phyloP scores from a whole-genome alignment of 257 asterid species.

The Verbascum thapsus region DNA sequence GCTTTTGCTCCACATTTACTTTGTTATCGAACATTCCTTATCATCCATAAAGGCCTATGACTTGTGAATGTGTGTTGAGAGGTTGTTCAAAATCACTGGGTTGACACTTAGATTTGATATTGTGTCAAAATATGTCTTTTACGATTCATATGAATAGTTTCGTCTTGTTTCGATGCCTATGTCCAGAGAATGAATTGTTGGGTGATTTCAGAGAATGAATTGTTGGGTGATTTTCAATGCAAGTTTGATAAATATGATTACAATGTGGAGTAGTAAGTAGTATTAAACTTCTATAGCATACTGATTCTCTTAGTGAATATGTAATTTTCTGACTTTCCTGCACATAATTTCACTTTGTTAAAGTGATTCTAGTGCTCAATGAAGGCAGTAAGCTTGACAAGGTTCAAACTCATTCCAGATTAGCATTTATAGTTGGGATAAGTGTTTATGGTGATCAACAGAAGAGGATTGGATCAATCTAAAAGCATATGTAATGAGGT shows the following conservation, averaged over 20 bases:
- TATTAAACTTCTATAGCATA: neutral
- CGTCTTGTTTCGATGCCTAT: neutral
- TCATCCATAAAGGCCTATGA: neutral
- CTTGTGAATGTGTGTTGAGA: neutral
- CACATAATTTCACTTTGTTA: neutral
- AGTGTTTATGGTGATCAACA: too few species aligned
- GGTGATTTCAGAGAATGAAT: too few species aligned
- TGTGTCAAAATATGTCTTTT: neutral
- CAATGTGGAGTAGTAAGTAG: neutral
- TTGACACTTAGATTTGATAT: too few species aligned
- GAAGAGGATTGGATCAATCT: too few species aligned
- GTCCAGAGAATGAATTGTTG: too few species aligned
- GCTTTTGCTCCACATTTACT: constrained; percentile 12
- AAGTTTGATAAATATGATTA: neutral
- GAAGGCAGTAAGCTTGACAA: neutral
- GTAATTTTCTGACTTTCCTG: neutral
- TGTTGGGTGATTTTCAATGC: neutral
- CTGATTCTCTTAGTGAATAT: neutral
- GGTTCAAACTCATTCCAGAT: too few species aligned
- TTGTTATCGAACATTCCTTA: neutral
- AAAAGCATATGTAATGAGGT: too few species aligned
- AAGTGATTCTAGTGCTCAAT: neutral
- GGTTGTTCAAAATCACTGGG: too few species aligned
- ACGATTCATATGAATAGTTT: neutral
- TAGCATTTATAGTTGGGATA: too few species aligned